Evolutionary conservation across 768 basidiomycete species (phyloP).

Genomic region (Agaricus sinodeliciosus): DNA sequence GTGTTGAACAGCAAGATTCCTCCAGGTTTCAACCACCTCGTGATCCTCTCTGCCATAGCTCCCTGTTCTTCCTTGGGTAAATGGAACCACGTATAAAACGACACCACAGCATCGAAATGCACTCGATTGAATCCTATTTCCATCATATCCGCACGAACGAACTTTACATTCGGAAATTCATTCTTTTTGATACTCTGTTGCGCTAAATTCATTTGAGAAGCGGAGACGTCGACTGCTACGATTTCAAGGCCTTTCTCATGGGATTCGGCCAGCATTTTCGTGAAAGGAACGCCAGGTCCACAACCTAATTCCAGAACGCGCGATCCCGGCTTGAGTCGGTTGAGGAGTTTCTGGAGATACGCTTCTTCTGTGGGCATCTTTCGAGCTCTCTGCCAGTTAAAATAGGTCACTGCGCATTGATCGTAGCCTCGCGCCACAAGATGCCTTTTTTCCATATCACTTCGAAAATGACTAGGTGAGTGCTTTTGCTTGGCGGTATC

Average conservation of each 20-base stretch:
- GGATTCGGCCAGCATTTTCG: conserved; percentile 15
- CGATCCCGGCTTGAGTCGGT: conserved; percentile 14
- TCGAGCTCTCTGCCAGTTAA: conserved; percentile 16
- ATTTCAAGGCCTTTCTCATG: conserved; percentile 15
- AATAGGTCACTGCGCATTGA: conserved; percentile 11
- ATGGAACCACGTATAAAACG: conserved; percentile 24
- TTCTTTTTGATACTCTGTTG: conserved; percentile 13
- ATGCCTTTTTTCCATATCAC: background rate
- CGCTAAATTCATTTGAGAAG: conserved; percentile 20
- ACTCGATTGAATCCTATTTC: conserved; percentile 12
- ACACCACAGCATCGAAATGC: conserved; percentile 20
- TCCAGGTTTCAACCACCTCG: conserved; percentile 21
- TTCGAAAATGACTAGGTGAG: background rate
- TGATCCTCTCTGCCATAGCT: conserved; percentile 20
- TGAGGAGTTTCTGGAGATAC: conserved; percentile 16
- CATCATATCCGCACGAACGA: conserved; percentile 24
- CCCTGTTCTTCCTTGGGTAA: conserved; percentile 19
- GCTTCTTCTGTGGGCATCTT: conserved; percentile 15
- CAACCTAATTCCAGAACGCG: conserved; percentile 23
- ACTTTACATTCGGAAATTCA: conserved; percentile 13
- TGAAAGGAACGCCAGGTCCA: conserved; percentile 21
- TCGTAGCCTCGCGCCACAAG: conserved; percentile 14
- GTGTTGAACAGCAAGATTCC: conserved; percentile 20
- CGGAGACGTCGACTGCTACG: conserved; percentile 23
- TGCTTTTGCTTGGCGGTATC: too few species aligned